Evolutionary conservation across 257 asterid genomes (phyloP).

Genomic region (Rhazya stricta): DNA sequence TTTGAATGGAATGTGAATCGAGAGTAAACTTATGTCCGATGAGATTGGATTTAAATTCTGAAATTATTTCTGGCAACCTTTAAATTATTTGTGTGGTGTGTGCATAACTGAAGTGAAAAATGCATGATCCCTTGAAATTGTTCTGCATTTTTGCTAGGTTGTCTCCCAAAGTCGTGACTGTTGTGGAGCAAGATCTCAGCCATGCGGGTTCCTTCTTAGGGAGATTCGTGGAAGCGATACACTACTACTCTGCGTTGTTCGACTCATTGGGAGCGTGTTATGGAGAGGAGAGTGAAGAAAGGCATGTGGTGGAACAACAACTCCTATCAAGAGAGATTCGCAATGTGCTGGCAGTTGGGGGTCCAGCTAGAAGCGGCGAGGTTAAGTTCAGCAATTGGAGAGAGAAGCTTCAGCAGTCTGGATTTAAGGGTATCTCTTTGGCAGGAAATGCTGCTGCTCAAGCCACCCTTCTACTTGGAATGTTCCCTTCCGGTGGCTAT

Average conservation of each 20-base stretch:
- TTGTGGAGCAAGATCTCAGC: constrained; percentile 93
- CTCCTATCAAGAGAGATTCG: constrained; percentile 78
- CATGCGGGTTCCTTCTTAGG: constrained; percentile 93
- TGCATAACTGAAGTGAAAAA: neutral
- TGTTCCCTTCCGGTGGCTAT: constrained; percentile 94
- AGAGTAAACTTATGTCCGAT: neutral
- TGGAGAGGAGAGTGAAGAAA: constrained; percentile 91
- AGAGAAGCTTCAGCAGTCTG: constrained; percentile 79
- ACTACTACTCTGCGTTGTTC: constrained; percentile 89
- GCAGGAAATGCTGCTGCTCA: constrained; percentile 95
- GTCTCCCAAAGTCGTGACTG: constrained; percentile 91
- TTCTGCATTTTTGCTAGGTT: constrained; percentile 18
- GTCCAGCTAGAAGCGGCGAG: constrained; percentile 71
- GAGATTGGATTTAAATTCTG: neutral
- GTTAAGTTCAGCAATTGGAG: constrained; percentile 89
- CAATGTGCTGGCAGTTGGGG: constrained; percentile 74
- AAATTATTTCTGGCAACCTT: neutral
- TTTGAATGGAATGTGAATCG: neutral
- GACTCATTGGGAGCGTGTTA: constrained; percentile 97
- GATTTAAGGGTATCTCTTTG: constrained; percentile 71
- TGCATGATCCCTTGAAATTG: neutral
- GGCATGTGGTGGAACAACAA: constrained; percentile 93
- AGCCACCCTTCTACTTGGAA: constrained; percentile 85
- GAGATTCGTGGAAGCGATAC: constrained; percentile 93
- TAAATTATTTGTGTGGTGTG: neutral